Evolutionary conservation across 495 filamentous ascomycete genomes (phyloP), one percentile per base, ranked within the genome.

Genomic region (Jackrogersella minutella): DNA sequence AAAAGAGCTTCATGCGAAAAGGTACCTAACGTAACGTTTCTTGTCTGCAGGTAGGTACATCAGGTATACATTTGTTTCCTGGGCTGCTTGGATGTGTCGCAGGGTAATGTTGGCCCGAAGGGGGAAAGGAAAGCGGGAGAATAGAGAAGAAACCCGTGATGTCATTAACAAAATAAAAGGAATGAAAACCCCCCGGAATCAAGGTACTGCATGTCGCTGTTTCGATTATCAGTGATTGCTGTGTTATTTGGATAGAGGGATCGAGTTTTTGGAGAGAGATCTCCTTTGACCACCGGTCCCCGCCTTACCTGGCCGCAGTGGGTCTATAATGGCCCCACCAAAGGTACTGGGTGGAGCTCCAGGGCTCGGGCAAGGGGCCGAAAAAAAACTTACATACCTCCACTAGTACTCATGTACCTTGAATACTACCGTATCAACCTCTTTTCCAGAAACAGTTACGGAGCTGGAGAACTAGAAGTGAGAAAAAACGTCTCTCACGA

Each of bases 101-200:
- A 36, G 13, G n/a, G 3, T 46, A 26, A 46, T 46, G 41, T 54
- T 55, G 36, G 44, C 22, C n/a, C 5, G 26, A 31, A 47, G 14
- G 49, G 41, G 37, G 44, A 62, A 64, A 53, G 8, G 54, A 64
- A 67, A 46, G 31, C 58, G 34, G 59, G 10, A 55, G 65, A 68
- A 68, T 55, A 53, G 14, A 21, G 40, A 40, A 16, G 65, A 68
- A 64, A 19, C 14, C 34, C 1, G 40, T 68, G 65, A 68, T 68
- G 59, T 68, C 65, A 63, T 46, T n/a, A 53, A 41, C 7, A 37
- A 52, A n/a, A n/a, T n/a, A 37, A 41, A 58, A 60, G 56, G 62
- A 65, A 65, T 46, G 17, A 51, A 60, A 5, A 30, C 7, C 36
- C 34, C 17, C 44, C 50, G 53, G 64, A 66, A 60, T 56, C 58